Base-by-base conservation (phyloP, 148 eudicot species). In the Vaccinium corymbosum region DNA sequence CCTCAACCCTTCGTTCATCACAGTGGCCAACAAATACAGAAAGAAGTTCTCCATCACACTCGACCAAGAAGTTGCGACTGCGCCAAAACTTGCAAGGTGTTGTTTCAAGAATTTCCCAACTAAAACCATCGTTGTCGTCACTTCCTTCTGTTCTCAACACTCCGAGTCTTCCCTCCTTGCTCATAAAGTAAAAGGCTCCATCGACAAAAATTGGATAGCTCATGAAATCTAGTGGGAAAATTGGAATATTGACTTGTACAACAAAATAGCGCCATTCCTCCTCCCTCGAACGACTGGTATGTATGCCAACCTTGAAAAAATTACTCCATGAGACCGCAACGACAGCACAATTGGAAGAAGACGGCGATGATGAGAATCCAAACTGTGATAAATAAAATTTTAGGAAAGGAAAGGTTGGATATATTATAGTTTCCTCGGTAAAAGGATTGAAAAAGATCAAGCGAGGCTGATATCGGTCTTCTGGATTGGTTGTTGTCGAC, bases 21-120 rank as follows among this genome's bases (percentile, higher is more conserved):
- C 1, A 8, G 10, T 62, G 3, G 12, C 3, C 9, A 10, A n/a
- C 19, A 10, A 62, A 62, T n/a, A 62, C 7, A 1, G 27, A 62
- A n/a, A 62, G 12, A 62, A 62, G 68, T n/a, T 62, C 8, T 62
- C 68, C 68, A 62, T 62, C 68, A 62, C 68, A 62, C 68, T 62
- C 68, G 68, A n/a, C 68, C 27, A 62, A 62, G 68, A 62, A 62
- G 68, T 62, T 62, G 25, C 11, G 10, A n/a, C 2, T 9, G 27
- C 35, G 0, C 35, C 2, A 62, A 62, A 7, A 62, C 11, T 62
- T 62, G 68, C 27, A 7, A n/a, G 68, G 68, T 62, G 22, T 5
- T 27, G 68, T 62, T 62, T 62, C 13, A 3, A n/a, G 68, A n/a
- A 62, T 9, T 62, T 62, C 68, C 68, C 68, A 62, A 19, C 27